Base-by-base conservation (phyloP, 1,139 yeast species). In the Nakaseomyces uthaithaninus region DNA sequence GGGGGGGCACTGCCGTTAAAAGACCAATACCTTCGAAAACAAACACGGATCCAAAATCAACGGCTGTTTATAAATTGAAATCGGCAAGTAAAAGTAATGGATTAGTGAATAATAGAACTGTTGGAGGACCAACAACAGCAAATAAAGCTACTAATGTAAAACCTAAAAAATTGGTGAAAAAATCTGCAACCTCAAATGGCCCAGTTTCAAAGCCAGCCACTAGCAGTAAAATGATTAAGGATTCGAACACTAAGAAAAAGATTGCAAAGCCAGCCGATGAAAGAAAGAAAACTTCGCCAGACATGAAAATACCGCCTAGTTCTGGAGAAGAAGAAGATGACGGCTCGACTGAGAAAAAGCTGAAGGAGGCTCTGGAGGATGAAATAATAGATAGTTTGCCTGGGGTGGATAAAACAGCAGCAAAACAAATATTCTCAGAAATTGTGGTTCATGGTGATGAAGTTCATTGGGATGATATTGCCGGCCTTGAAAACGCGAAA, bases 401-500 rank as follows among this genome's bases (percentile, higher is more conserved):
- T 33, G 69, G 69, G 14, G 72, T 77, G 3, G 83, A 77, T 45
- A 78, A 75, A 44, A 65, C 66, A 33, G 87, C 91, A 6, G 94
- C 93, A 25, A 75, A 75, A 62, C 95, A 86, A 58, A 91, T 91
- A 40, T 69, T 91, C 47, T 83, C 84, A 51, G 97, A 91, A 57
- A 86, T 91, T 50, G 93, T 89, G 5, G 87, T 87, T 7, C 85
- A 82, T 46, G 97, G 97, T 7, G 97, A 91, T 61, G 93, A 87
- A 53, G 97, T 91, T 1, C 85, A 77, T 55, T 91, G 98, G 98
- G 93, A 82, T 36, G 98, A 91, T 59, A 86, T 91, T 49, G 96
- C 95, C 1, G 98, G 98, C 1, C 65, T 91, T 28, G 96, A 87
- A 45, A 73, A 75, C 12, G 97, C 98, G 5, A 91, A 91, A 56